Percentiles rank a stretch among this genome's conserved stretches.
Evolutionary conservation across 164 flowering plant genomes (phyloP).

Genomic region (Magnolia kwangsiensis): DNA sequence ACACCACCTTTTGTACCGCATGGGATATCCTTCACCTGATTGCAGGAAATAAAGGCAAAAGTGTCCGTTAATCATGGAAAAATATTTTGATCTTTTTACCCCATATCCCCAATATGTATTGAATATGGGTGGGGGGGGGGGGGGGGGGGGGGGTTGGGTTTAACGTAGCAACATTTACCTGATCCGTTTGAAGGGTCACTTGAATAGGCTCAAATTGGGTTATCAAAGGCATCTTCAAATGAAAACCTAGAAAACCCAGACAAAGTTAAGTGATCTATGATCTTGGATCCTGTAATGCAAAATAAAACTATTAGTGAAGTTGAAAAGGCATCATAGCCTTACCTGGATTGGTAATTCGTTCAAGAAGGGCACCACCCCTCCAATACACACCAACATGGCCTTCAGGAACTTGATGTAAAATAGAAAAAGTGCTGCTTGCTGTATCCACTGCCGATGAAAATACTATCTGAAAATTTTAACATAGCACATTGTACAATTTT

Average conservation of each 20-base stretch:
- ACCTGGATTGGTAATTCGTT: slow-evolving; percentile 85
- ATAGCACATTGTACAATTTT: not conserved
- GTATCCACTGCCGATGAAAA: slow-evolving; percentile 14
- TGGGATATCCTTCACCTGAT: slow-evolving; percentile 89
- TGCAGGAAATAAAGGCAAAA: not conserved
- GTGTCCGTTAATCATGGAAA: too few species aligned
- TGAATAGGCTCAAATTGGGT: slow-evolving; percentile 90
- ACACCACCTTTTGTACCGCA: slow-evolving; percentile 99
- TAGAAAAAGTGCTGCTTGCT: slow-evolving; percentile 30
- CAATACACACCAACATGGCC: slow-evolving; percentile 98
- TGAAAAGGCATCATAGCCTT: slow-evolving; percentile 3
- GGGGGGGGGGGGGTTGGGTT: too few species aligned
- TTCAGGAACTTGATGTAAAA: slow-evolving; percentile 94
- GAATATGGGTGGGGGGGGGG: too few species aligned
- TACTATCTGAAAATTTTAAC: slow-evolving; percentile 17
- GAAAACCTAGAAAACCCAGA: slow-evolving; percentile 58
- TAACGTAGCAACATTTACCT: slow-evolving; percentile 31
- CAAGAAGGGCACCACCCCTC: slow-evolving; percentile 95
- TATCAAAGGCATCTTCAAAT: slow-evolving; percentile 74
- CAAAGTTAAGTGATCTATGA: not conserved
- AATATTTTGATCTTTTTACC: too few species aligned
- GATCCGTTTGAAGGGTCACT: slow-evolving; percentile 92
- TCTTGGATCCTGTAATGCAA: not conserved
- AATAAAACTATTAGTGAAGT: not conserved
- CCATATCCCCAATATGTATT: too few species aligned